Percentiles rank a stretch among this genome's conserved stretches.
Conservation (phyloP, 768 basidiomycete species). For the Suillus subluteus region DNA sequence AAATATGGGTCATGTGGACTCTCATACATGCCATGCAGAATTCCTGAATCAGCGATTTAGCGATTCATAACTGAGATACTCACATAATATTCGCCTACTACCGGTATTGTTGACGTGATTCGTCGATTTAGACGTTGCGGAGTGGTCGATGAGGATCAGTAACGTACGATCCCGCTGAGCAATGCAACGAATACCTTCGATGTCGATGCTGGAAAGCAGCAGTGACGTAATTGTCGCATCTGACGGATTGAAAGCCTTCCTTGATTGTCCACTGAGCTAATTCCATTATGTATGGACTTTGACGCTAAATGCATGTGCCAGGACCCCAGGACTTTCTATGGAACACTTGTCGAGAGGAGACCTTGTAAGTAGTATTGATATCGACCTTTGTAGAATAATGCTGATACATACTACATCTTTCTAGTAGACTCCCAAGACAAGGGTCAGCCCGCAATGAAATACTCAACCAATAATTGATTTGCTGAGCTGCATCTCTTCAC, state of each 20-base stretch:
- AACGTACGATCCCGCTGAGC: background rate
- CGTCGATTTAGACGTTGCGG: background rate
- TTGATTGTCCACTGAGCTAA: slow-evolving; percentile 31
- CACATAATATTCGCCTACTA: background rate
- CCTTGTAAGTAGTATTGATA: slow-evolving; percentile 13
- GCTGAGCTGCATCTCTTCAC: too few relatives aligned
- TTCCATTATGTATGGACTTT: slow-evolving; percentile 25
- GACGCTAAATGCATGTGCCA: slow-evolving; percentile 31
- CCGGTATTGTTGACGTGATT: background rate
- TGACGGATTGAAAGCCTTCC: slow-evolving; percentile 24
- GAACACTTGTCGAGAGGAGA: slow-evolving; percentile 23
- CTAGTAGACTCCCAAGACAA: background rate
- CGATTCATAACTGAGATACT: background rate
- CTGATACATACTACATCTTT: slow-evolving; percentile 19
- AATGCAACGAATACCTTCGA: background rate
- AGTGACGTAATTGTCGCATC: background rate
- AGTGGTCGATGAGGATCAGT: background rate
- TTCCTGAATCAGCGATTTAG: background rate
- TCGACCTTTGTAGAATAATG: slow-evolving; percentile 30
- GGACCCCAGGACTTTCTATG: slow-evolving; percentile 32
- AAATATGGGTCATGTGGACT: background rate
- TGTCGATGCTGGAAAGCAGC: background rate
- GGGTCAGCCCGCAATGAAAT: background rate
- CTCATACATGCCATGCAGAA: background rate
- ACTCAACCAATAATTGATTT: background rate